Evolutionary conservation across 2,329 filamentous ascomycete species (phyloP), one percentile per base, ranked within the genome.

Genomic region (Chaetomium sp.): DNA sequence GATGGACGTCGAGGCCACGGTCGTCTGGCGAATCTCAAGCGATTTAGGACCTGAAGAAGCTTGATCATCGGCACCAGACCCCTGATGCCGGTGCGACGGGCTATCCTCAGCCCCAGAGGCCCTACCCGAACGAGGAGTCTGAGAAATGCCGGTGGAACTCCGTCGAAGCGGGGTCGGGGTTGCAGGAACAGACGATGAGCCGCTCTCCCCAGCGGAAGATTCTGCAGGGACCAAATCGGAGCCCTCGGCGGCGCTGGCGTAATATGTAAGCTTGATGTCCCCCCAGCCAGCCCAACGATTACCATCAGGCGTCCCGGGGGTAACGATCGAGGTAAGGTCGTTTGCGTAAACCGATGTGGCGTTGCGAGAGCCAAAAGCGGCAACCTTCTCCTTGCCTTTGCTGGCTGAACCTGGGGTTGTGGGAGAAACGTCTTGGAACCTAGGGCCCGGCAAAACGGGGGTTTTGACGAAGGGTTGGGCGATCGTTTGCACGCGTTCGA

Each of bases 401-500:
- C 72, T 72, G 27, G 74, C 69, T n/a, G 83, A 80, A 10, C 76
- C 76, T 11, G 83, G 79, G 4, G 80, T 76, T 7, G 76, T 67
- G n/a, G 80, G 71, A 5, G 79, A 72, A 5, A 72, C 66, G 12
- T 67, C 82, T 3, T 76, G 69, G 35, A 79, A 67, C 57, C 76
- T 81, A 41, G 76, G 67, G 33, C 82, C 76, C 1, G 80, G 77
- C 1, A 55, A 27, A 11, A 61, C 46, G 2, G 80, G 77, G 1
- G 84, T 88, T 72, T 90, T 95, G 46, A 85, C 77, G 67, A 97
- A 95, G 6, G 92, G 89, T 56, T 85, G 75, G 5, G 92, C 86
- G 52, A 99, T 77, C 70, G 89, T 89, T 61, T 91, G 87, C 52
- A 99, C 82, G 63, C 88, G 87, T 59, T 96, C 91, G 5, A 88